Evolutionary conservation across 2,329 filamentous ascomycete genomes (phyloP), one percentile per base, ranked within the genome.

Genomic region (Calonectria hawksworthii): DNA sequence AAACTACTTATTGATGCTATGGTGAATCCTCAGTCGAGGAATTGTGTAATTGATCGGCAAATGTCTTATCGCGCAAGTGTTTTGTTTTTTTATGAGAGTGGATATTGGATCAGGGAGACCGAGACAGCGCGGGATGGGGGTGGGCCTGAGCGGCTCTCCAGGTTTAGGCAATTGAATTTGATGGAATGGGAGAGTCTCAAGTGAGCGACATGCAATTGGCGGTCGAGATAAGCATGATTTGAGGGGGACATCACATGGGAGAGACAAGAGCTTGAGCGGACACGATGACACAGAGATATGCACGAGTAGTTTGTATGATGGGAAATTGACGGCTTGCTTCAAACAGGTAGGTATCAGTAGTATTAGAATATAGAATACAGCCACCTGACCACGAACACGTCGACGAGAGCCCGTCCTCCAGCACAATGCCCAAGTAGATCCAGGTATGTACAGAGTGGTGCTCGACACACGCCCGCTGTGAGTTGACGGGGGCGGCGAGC

Each of bases 311-410:
- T n/a, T n/a, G 28, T 64, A 21, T 51, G 3, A 41, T 56, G 65
- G 52, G 65, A 74, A 68, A 41, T 54, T 34, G 51, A 70, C 77
- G 76, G 70, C 74, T 81, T 78, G 78, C 74, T 79, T 81, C 76
- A 81, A 81, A 80, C 76, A 80, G 78, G 79, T 80, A 83, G 81
- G 81, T 83, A 83, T 83, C 80, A 82, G 81, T 83, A 81, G 81
- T 81, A 83, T 83, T 83, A 83, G 79, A 81, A 80, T 77, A 81
- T 80, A 81, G 73, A 82, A 80, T 78, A 81, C 76, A 82, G 78
- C 76, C 76, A 79, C 80, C 80, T 79, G 69, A 56, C 77, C 76
- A 75, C 80, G 72, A 80, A 82, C 80, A 82, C 79, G 71, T 81
- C 80, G 80, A 81, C 80, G 77, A 81, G 79, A 81, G 78, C 80